A percentile compares a stretch with the other conserved stretches of the same genome.
These are phyloP conservation scores for Aspergillus tubingensis DNA, from an alignment of 2,329 filamentous ascomycete genomes.

Conservation along the genomic window DNA sequence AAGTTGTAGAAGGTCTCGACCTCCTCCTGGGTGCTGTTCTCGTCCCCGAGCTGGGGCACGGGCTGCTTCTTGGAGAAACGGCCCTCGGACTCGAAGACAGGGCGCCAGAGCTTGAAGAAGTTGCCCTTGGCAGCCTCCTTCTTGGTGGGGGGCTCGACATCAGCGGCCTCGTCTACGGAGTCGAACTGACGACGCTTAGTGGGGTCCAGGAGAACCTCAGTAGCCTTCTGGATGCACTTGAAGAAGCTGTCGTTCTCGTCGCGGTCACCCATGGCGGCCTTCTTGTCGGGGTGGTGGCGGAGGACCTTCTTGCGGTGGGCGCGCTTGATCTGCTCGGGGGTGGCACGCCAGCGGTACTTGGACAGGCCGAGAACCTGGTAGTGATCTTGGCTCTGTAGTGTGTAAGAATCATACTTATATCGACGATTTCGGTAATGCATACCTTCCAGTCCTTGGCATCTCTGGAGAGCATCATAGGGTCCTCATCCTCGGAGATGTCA, in stretches of 20 bases:
- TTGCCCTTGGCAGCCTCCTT: constrained; percentile 83
- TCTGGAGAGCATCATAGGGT: constrained; percentile 84
- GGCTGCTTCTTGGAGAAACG: constrained; percentile 92
- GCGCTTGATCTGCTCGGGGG: constrained; percentile 97
- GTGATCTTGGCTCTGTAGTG: constrained; percentile 80
- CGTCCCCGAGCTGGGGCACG: constrained; percentile 81
- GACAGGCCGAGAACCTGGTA: constrained; percentile 93
- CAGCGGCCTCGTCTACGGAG: constrained; percentile 90
- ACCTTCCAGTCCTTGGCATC: constrained; percentile 99
- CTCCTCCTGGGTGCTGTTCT: constrained; percentile 80
- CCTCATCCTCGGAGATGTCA: constrained; percentile 91
- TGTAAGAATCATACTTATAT: constrained; percentile 15
- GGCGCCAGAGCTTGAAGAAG: constrained; percentile 93
- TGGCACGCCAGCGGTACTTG: constrained; percentile 89
- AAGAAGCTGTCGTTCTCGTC: constrained; percentile 96
- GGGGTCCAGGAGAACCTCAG: constrained; percentile 89
- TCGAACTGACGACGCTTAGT: constrained; percentile 92
- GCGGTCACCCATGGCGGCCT: constrained; percentile 80
- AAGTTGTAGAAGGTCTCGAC: constrained; percentile 99
- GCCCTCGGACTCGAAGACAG: constrained; percentile 85
- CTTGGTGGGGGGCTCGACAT: constrained; percentile 89
- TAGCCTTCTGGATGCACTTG: constrained; percentile 99
- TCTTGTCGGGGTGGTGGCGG: constrained; percentile 98
- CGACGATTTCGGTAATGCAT: constrained; percentile 27
- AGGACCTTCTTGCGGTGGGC: constrained; percentile 99